Evolutionary conservation across 176 grass and related monocot species (phyloP).

Genomic region (Avena sativa): DNA sequence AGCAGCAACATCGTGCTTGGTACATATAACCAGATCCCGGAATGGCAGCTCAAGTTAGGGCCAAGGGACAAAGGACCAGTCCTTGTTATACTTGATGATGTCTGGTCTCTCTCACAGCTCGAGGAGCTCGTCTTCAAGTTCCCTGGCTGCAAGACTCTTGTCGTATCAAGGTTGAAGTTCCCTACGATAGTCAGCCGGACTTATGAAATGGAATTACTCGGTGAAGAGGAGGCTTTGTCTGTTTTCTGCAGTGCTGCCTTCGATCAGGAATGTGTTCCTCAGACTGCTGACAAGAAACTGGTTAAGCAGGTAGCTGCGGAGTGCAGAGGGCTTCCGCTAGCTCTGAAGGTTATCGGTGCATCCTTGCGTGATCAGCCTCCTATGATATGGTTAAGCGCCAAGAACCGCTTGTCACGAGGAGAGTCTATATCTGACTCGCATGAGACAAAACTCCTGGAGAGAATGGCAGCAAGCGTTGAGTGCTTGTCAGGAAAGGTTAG

Average conservation of each 20-base stretch:
- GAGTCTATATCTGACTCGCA: constrained; percentile 87
- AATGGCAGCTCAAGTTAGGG: constrained; percentile 84
- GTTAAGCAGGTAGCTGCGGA: constrained; percentile 90
- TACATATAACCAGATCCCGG: constrained; percentile 84
- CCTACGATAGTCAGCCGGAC: constrained; percentile 57
- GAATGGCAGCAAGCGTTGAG: constrained; percentile 87
- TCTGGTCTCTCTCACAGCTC: constrained; percentile 82
- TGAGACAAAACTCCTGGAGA: constrained; percentile 83
- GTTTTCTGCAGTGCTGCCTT: constrained; percentile 87
- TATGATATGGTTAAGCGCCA: constrained; percentile 95
- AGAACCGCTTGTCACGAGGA: constrained; percentile 83
- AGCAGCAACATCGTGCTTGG: constrained; percentile 82
- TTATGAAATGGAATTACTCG: constrained; percentile 86
- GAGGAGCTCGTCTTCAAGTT: constrained; percentile 86
- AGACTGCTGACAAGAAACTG: constrained; percentile 80
- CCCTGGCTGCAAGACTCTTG: constrained; percentile 81
- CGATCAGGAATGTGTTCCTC: constrained; percentile 59
- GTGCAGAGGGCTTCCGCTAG: constrained; percentile 96
- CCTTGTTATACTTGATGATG: constrained; percentile 90
- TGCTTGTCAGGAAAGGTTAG: constrained; percentile 70
- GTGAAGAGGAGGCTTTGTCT: constrained; percentile 79
- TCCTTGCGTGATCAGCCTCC: constrained; percentile 82
- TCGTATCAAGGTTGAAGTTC: constrained; percentile 90
- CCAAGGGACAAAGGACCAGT: constrained; percentile 70
- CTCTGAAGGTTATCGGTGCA: constrained; percentile 86